phyloP scores from a whole-genome alignment of 176 grass and related monocot species.

The Miscanthus lutarioriparius region DNA sequence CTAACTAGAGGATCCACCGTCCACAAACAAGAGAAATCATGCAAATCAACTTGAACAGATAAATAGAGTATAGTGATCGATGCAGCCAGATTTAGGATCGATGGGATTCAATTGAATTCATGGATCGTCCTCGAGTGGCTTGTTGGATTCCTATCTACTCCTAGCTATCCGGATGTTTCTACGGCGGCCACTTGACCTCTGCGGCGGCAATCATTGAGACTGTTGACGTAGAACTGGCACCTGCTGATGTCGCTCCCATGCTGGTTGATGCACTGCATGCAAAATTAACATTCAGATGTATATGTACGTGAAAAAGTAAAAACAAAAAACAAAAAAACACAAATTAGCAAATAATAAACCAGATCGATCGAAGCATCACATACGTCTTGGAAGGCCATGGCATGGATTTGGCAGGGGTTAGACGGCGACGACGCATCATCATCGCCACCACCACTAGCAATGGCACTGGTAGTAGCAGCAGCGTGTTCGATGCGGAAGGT shows the following conservation, averaged over 20 bases:
- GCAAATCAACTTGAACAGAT: no score
- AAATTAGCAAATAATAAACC: no score
- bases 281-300: no score
- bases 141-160: no score
- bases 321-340: neutral
- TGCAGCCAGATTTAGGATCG: no score
- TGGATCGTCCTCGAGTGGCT: no score
- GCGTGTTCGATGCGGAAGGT: constrained; percentile 42
- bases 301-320: neutral
- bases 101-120: no score
- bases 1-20: no score
- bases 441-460: neutral
- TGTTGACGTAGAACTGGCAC: constrained; percentile 60
- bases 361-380: no score
- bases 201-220: constrained; percentile 60
- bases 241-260: constrained; percentile 56
- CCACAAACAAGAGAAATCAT: no score
- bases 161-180: neutral
- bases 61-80: no score
- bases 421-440: neutral
- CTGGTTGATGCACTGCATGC: constrained; percentile 44
- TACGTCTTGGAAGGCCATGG: constrained; percentile 61
- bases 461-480: neutral
- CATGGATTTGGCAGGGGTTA: constrained; percentile 43
- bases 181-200: neutral